phyloP scores from a whole-genome alignment of 495 filamentous ascomycete species.

The Penicillium chermesinum region DNA sequence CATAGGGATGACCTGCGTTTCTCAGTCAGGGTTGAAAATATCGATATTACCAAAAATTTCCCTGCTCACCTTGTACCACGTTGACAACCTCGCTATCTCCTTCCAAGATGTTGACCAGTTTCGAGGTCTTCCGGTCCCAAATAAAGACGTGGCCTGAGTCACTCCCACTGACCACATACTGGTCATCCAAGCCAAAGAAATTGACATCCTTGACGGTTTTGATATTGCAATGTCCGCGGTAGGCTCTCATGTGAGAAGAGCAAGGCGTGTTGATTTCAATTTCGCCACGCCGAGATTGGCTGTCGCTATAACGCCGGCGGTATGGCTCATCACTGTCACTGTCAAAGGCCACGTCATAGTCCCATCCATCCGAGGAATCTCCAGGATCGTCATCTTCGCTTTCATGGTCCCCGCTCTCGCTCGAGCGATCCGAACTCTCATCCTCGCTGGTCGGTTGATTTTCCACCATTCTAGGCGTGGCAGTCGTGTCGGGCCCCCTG shows the following conservation, averaged over 20 bases:
- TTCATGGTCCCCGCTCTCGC: slow-evolving; percentile 5
- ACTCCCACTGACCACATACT: slow-evolving; percentile 69
- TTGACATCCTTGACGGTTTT: slow-evolving; percentile 74
- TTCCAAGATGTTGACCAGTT: slow-evolving; percentile 63
- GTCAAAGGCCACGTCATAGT: slow-evolving; percentile 11
- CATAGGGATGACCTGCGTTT: slow-evolving; percentile 61
- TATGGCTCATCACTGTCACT: slow-evolving; percentile 15
- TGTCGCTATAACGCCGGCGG: slow-evolving; percentile 20
- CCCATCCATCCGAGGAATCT: slow-evolving; percentile 25
- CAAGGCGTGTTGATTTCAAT: slow-evolving; percentile 54
- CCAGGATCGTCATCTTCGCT: slow-evolving; percentile 27
- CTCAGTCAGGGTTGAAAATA: neutral
- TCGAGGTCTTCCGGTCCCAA: slow-evolving; percentile 60
- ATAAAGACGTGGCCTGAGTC: slow-evolving; percentile 70
- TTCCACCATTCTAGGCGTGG: neutral
- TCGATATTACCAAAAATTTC: neutral
- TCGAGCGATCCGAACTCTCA: too few species aligned
- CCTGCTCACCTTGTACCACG: slow-evolving; percentile 55
- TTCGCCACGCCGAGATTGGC: slow-evolving; percentile 33
- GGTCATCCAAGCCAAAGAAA: slow-evolving; percentile 65
- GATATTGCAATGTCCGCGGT: slow-evolving; percentile 67
- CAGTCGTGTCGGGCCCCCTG: too few species aligned
- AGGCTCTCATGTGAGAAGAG: slow-evolving; percentile 52
- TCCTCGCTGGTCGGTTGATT: too few species aligned
- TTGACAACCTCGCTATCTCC: slow-evolving; percentile 72